Evolutionary conservation across 2,329 filamentous ascomycete genomes (phyloP), one percentile per base, ranked within the genome.

Genomic region (Bertia moriformis): DNA sequence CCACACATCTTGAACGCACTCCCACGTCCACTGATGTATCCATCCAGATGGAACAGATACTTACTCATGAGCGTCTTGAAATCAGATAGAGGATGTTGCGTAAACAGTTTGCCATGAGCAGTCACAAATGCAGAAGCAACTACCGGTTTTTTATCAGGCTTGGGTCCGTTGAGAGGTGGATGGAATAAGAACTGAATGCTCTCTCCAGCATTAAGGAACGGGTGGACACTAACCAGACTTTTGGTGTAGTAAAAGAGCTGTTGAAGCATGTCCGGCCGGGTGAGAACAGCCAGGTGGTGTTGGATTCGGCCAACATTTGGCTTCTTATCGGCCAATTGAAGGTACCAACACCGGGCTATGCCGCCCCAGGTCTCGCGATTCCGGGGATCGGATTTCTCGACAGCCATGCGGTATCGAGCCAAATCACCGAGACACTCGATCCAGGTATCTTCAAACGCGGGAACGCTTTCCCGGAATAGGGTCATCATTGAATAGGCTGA

Each of bases 401-500:
- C 74, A 0, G 77, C 75, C 77, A 83, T 83, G 17, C 53, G 37
- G 32, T 82, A 83, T 14, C 78, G 61, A 0, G 72, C 75, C 1
- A 83, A 53, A 51, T 84, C 78, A 0, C 78, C 78, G 0, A 84
- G 58, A 43, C 78, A 83, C 47, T 83, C 78, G 30, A 81, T 74
- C 78, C 79, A 84, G 0, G 75, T 83, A 46, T 81, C 73, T 42
- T 73, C 66, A 46, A 82, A 83, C 0, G 63, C 59, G 0, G 73
- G 67, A 0, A 82, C 75, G 0, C 73, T 81, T 48, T 83, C 78
- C 42, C 77, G 69, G 0, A 83, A 58, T 0, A 83, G 52, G 0
- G 75, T 73, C 65, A 83, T 76, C 69, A 81, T 81, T 36, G 74
- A 73, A 46, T 83, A 83, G 0, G 78, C 71, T 5, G 79, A 56